phyloP scores from a whole-genome alignment of 192 early-diverging fungal species.

The Coemansia sp. region DNA sequence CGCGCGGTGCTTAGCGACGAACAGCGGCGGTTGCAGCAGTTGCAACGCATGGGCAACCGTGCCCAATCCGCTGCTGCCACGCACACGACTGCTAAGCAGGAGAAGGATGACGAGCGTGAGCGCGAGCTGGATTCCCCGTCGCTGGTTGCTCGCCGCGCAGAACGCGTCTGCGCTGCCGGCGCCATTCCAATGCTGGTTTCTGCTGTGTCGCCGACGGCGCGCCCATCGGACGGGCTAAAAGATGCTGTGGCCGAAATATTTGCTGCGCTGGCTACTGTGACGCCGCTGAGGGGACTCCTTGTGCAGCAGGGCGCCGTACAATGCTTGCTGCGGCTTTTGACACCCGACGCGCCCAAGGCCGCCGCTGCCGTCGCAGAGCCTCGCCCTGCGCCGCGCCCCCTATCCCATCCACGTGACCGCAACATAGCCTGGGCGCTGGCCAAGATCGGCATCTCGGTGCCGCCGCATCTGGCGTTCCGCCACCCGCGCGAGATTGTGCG shows the following conservation, averaged over 20 bases:
- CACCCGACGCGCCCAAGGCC: constrained; percentile 30
- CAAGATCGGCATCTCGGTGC: constrained; percentile 88
- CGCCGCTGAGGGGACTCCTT: constrained; percentile 65
- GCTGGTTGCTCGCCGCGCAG: constrained; percentile 52
- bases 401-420: constrained; percentile 36
- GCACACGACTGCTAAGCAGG: constrained; percentile 12
- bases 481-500: constrained; percentile 67
- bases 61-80: constrained; percentile 20
- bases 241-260: constrained; percentile 66
- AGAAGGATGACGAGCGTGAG: constrained; percentile 12
- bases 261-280: constrained; percentile 70
- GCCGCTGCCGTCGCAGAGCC: constrained; percentile 4
- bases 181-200: constrained; percentile 21
- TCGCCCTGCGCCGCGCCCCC: constrained; percentile 25
- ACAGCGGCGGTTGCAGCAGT: constrained; percentile 76
- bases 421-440: constrained; percentile 81
- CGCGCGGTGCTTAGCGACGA: constrained; percentile 68
- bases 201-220: constrained; percentile 48
- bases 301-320: constrained; percentile 82
- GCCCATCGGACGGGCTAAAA: constrained; percentile 59
- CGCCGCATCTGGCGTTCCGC: constrained; percentile 84
- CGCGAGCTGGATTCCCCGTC: constrained; percentile 15
- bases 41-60: constrained; percentile 63
- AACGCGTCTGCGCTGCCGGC: constrained; percentile 59
- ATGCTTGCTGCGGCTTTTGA: constrained; percentile 53